phyloP scores from a whole-genome alignment of 441 rosid genomes.

The Hura crepitans region DNA sequence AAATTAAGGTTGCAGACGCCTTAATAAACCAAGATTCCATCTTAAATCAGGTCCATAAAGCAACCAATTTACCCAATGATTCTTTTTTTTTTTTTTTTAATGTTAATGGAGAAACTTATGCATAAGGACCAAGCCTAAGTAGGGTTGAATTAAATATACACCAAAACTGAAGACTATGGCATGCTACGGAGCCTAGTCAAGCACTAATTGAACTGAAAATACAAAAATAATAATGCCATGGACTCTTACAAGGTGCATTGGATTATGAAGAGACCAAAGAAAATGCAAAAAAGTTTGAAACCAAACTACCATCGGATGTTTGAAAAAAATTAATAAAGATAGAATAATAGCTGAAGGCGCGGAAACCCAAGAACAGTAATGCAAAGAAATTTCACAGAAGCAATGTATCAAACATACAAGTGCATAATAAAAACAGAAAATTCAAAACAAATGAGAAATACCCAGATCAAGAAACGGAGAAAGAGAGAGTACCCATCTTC shows the following conservation, averaged over 20 bases:
- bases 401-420: conserved; percentile 7
- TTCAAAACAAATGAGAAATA: conserved; percentile 9
- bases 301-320: too few species aligned
- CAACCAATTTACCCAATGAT: not conserved
- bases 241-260: not conserved
- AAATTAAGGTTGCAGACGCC: not conserved
- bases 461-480: conserved; percentile 27
- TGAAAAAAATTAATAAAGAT: not conserved
- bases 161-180: not conserved
- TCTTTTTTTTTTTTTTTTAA: too few species aligned
- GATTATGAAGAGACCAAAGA: not conserved
- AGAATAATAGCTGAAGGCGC: not conserved
- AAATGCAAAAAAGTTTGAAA: not conserved
- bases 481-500: conserved; percentile 73
- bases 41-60: not conserved
- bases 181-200: not conserved
- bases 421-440: conserved; percentile 3
- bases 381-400: not conserved
- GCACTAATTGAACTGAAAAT: not conserved
- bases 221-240: not conserved
- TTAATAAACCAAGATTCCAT: not conserved
- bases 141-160: not conserved
- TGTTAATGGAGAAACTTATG: not conserved
- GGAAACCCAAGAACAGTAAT: not conserved
- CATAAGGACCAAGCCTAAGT: not conserved